Evolutionary conservation across 352 stramenopile genomes (phyloP), one percentile per base, ranked within the genome.

Genomic region (Globisporangium heterothallicum): DNA sequence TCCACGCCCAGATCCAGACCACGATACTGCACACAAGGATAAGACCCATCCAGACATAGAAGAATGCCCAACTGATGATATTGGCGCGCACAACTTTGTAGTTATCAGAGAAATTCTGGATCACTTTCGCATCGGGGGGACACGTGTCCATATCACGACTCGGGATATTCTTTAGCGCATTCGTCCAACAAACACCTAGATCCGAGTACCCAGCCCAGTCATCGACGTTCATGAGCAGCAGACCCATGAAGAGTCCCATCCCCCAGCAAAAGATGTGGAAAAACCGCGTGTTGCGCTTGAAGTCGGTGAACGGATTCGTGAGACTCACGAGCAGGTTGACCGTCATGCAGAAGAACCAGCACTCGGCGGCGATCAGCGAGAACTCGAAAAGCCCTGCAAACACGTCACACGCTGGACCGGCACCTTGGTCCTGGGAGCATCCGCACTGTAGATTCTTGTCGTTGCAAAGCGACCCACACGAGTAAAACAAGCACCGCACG

Each of bases 301-400:
- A 94, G 67, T 95, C 82, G 16, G 82, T 94, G 54, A 96, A 96
- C 16, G 87, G 87, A 61, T 95, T 96, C 5, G 82, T 95, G 29
- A 94, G 67, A 49, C 80, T 88, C 64, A 95, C 70, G 36, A 93
- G 61, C 34, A 96, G 56, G 58, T 96, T 89, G 29, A 92, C 66
- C 41, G 87, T 91, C 80, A 96, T 93, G 40, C 81, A 91, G 46
- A 95, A 83, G 69, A 96, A 94, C 81, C 84, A 95, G 59, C 76
- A 88, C 60, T 93, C 82, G 43, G 80, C 79, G 3, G 82, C 77
- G 52, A 95, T 74, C 22, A 95, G 55, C 50, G 78, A 86, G 58
- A 95, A 95, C 67, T 95, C 66, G 30, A 92, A 93, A 12, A 93
- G 66, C 2, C 80, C 82, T 0, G 82, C 80, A 53, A 95, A 95